A percentile compares a stretch with the other conserved stretches of the same genome.
Conservation (phyloP, 345 rosid genomes). For the Acer yangbiense region DNA sequence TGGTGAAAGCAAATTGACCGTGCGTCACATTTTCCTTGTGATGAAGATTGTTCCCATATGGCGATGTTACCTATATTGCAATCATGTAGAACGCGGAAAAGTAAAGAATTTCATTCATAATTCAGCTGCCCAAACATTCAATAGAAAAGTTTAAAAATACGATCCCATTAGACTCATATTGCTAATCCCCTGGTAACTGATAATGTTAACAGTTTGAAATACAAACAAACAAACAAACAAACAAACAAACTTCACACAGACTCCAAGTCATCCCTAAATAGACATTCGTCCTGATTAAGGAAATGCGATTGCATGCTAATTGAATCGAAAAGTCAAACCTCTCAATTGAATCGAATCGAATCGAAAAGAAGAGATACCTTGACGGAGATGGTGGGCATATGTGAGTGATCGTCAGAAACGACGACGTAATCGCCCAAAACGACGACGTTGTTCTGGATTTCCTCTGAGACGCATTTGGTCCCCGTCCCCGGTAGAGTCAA, state of each 20-base stretch:
- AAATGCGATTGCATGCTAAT: too few species aligned
- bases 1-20: slow-evolving; percentile 92
- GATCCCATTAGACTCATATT: too few species aligned
- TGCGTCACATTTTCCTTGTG: slow-evolving; percentile 65
- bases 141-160: too few species aligned
- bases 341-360: not conserved
- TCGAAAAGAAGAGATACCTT: slow-evolving; percentile 45
- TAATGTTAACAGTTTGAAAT: too few species aligned
- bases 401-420: slow-evolving; percentile 55
- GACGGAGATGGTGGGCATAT: slow-evolving; percentile 59
- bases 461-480: slow-evolving; percentile 94
- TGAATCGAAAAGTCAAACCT: not conserved
- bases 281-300: too few species aligned
- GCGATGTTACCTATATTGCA: slow-evolving; percentile 64
- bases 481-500: slow-evolving; percentile 63
- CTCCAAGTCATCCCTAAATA: too few species aligned
- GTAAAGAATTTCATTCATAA: too few species aligned
- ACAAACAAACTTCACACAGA: too few species aligned
- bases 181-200: too few species aligned
- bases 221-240: too few species aligned
- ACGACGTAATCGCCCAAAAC: slow-evolving; percentile 82
- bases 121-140: too few species aligned
- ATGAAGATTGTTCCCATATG: slow-evolving; percentile 67
- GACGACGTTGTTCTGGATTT: slow-evolving; percentile 75
- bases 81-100: too few species aligned